Evolutionary conservation across 352 stramenopile species (phyloP), one percentile per base, ranked within the genome.

Genomic region (Phytophthora hybrid): DNA sequence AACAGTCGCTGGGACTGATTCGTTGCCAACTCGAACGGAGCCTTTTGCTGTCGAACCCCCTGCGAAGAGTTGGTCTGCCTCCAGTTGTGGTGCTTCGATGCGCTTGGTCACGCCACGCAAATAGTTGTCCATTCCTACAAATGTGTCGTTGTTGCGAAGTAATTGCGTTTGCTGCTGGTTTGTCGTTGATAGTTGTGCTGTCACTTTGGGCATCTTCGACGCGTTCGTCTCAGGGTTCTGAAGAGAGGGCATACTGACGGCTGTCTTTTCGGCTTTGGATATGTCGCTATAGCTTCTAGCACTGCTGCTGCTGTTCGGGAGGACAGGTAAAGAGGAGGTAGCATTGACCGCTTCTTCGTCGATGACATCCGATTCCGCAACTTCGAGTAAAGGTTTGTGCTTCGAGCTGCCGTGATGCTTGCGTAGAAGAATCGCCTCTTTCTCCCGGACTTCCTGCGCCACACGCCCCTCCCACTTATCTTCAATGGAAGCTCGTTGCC

Each of bases 61-160:
- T 41, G 64, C 66, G 54, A 92, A 93, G 54, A 92, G 78, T 49
- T 82, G 66, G 6, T 71, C 81, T 68, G 82, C 74, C 19, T 74
- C 54, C 6, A 91, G 65, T 31, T 49, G 44, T 1, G 63, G 37
- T 18, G 81, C 65, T 39, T 85, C 55, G 16, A 92, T 87, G 53
- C 78, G 78, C 66, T 81, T 89, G 66, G 72, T 86, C 60, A 88
- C 66, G 10, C 86, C 86, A 5, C 86, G 82, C 52, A 92, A 74
- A 65, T 92, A 93, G 44, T 82, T 87, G 41, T 93, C 84, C 63
- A 93, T 80, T 1, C 78, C 77, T 11, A 85, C 70, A 59, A 78
- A 72, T 0, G 52, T 78, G 1, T 74, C 69, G 5, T 77, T 77
- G 46, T 23, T 73, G 23, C 69, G 47, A 8, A 83, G 66, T 16